Evolutionary conservation across 495 filamentous ascomycete species (phyloP).

Genomic region (Margaritispora aquatica): DNA sequence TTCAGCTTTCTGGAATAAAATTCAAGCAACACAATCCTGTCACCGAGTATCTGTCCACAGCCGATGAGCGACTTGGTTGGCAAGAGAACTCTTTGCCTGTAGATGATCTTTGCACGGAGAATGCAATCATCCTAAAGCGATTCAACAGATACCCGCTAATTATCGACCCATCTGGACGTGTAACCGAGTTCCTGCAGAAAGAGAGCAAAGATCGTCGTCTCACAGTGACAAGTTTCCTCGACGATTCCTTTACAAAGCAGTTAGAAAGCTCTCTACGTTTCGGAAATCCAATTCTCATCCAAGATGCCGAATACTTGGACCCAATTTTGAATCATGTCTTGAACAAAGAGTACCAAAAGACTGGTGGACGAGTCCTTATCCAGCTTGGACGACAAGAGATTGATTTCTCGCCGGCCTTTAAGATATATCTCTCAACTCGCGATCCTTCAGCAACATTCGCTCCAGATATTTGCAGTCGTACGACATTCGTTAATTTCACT

Average conservation of each 20-base stretch:
- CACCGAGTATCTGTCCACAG: conserved; percentile 94
- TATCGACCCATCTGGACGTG: conserved; percentile 92
- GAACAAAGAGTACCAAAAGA: conserved; percentile 99
- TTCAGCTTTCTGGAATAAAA: conserved; percentile 80
- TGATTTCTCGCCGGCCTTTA: conserved; percentile 97
- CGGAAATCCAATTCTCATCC: conserved; percentile 96
- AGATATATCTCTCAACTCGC: conserved; percentile 87
- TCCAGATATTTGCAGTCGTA: conserved; percentile 97
- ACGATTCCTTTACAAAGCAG: conserved; percentile 97
- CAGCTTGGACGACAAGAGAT: conserved; percentile 99
- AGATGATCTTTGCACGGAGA: conserved; percentile 98
- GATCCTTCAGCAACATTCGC: conserved; percentile 95
- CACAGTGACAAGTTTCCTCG: conserved; percentile 95
- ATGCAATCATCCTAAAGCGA: conserved; percentile 91
- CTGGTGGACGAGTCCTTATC: conserved; percentile 96
- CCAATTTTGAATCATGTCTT: conserved; percentile 97
- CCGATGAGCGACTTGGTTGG: conserved; percentile 91
- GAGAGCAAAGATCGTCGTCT: conserved; percentile 89
- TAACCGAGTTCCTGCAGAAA: conserved; percentile 89
- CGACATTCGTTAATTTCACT: conserved; percentile 99
- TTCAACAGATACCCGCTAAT: conserved; percentile 99
- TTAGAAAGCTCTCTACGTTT: conserved; percentile 94
- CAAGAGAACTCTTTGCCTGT: conserved; percentile 92
- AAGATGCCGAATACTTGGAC: conserved; percentile 95
- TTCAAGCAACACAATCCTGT: conserved; percentile 93